phyloP scores from a whole-genome alignment of 345 rosid species.

The Fremontodendron californicum region DNA sequence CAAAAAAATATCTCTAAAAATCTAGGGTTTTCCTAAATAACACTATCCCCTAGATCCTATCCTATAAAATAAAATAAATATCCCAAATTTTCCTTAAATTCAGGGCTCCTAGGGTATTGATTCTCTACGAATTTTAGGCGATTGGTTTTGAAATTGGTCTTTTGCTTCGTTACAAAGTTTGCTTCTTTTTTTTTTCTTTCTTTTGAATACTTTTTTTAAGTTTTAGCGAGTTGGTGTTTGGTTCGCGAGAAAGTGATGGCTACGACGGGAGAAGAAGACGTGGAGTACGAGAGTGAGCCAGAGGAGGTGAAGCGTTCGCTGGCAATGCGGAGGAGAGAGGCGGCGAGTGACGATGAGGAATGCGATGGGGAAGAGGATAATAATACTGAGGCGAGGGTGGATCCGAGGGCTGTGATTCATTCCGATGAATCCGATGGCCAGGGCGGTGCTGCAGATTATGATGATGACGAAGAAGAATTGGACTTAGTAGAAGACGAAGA shows the following conservation, averaged over 20 bases:
- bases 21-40: background rate
- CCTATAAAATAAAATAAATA: background rate
- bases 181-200: background rate
- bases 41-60: conserved; percentile 1
- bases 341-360: conserved; percentile 89
- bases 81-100: background rate
- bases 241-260: conserved; percentile 36
- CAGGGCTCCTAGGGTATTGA: background rate
- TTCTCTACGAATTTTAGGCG: background rate
- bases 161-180: background rate
- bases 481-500: conserved; percentile 33
- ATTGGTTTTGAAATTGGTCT: conserved; percentile 1
- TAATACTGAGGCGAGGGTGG: conserved; percentile 24
- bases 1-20: background rate
- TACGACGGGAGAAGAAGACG: conserved; percentile 43
- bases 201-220: conserved; percentile 6
- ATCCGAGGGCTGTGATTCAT: conserved; percentile 40
- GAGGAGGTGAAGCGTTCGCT: conserved; percentile 72
- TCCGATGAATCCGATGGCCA: conserved; percentile 71
- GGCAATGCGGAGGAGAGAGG: conserved; percentile 68
- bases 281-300: conserved; percentile 87
- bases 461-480: conserved; percentile 38
- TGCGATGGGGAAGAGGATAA: conserved; percentile 29
- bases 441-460: conserved; percentile 59
- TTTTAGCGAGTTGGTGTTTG: background rate